Base-by-base conservation (phyloP, 2,329 filamentous ascomycete genomes). In the Epichloe festucae region DNA sequence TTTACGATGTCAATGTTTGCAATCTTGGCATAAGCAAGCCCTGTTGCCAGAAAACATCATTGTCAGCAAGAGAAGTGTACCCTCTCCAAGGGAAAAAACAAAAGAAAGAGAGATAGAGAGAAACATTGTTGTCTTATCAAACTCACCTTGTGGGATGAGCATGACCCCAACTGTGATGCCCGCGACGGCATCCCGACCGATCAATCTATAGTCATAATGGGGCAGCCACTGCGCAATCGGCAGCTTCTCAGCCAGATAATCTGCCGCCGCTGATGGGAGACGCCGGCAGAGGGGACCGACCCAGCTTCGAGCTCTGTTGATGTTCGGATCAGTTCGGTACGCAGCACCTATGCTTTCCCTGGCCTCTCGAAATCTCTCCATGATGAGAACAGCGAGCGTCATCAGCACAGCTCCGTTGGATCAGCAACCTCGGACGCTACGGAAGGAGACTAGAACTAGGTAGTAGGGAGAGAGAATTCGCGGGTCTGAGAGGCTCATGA, bases 181-280 rank as follows among this genome's bases (percentile, higher is more conserved):
- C 11, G 78, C 79, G 56, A 84, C 76, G 11, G 76, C 63, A 59
- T 85, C 81, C 59, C 79, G 78, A 17, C 79, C 53, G 2, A 84
- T 60, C 81, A 80, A 85, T 70, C 73, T 67, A 5, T 71, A 73
- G 17, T 79, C 72, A 62, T 85, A 85, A 45, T 70, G 70, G 11
- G 81, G 79, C 1, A 84, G 68, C 81, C 81, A 85, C 48, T 77
- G 73, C 8, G 79, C 65, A 42, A 84, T 76, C 1, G 81, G 81
- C 3, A 81, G 67, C 60, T 84, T 84, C 54, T 81, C 78, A 36
- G 74, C 54, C 6, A 78, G 65, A 58, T 85, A 84, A 48, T 79
- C 72, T 5, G 63, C 70, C 2, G 77, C 67, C 8, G 73, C 75
- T 3, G 73, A 72, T 0, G 81, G 79, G 0, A 81, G 56, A n/a